Conservation (phyloP, 441 rosid species). For the Capsella rubella region DNA sequence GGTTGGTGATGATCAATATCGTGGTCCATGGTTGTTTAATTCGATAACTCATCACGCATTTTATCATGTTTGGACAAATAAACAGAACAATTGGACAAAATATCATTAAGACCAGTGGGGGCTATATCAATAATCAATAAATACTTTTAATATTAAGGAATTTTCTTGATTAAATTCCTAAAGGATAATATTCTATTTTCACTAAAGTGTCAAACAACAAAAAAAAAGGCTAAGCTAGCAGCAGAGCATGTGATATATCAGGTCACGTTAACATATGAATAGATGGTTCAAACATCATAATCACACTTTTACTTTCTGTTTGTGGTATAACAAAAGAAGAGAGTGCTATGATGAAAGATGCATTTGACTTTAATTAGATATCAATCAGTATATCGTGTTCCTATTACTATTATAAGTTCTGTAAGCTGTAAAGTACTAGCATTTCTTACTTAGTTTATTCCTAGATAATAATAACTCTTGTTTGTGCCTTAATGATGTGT, state of each 20-base stretch:
- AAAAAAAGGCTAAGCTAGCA: constrained; percentile 18
- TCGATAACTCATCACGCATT: constrained; percentile 2
- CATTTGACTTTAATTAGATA: constrained; percentile 39
- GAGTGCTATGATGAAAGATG: constrained; percentile 22
- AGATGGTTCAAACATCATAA: constrained; percentile 45
- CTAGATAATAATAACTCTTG: neutral
- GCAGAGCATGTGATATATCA: constrained; percentile 44
- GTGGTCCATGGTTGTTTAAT: constrained; percentile 33
- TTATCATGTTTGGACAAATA: constrained; percentile 29
- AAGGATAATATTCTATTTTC: neutral
- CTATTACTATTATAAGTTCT: neutral
- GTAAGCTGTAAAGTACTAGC: constrained; percentile 37
- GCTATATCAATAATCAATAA: constrained; percentile 31
- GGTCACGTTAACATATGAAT: constrained; percentile 42
- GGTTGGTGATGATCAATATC: constrained; percentile 7
- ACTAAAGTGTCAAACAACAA: constrained; percentile 33
- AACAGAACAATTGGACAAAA: constrained; percentile 19
- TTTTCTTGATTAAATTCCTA: constrained; percentile 13
- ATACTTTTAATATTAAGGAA: constrained; percentile 19
- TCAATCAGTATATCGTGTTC: neutral
- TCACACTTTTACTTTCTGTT: constrained; percentile 46
- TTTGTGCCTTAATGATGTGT: constrained; percentile 27
- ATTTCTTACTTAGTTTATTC: constrained; percentile 23
- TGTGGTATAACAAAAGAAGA: constrained; percentile 37
- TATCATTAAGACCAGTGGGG: constrained; percentile 30